These are phyloP conservation scores for Triticum turgidum DNA, from an alignment of 176 grass and related monocot species.

Conservation along the genomic window DNA sequence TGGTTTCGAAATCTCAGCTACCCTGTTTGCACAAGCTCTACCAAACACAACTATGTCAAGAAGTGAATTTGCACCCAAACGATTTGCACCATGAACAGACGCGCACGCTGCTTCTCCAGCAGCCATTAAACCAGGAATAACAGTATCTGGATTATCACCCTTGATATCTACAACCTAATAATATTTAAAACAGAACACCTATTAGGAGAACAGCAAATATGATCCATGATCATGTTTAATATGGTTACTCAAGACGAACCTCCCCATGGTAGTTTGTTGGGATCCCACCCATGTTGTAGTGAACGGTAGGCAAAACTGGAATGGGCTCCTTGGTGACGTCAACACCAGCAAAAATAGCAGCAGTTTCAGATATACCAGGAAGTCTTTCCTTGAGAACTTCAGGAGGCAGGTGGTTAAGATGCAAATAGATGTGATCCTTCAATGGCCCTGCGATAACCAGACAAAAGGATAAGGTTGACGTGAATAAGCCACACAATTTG, in stretches of 20 bases:
- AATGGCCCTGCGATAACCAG: conserved; percentile 58
- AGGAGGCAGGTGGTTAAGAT: conserved; percentile 73
- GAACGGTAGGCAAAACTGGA: conserved; percentile 94
- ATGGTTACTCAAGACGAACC: conserved; percentile 29
- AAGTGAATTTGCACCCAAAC: conserved; percentile 78
- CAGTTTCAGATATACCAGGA: conserved; percentile 97
- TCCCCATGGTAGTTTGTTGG: conserved; percentile 95
- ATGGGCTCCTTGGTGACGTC: conserved; percentile 98
- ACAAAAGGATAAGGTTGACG: conserved; percentile 17
- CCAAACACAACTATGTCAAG: conserved; percentile 87
- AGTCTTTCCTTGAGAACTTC: conserved; percentile 95
- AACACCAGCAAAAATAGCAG: conserved; percentile 95
- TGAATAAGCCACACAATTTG: background rate
- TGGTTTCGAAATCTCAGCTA: conserved; percentile 71
- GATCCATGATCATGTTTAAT: conserved; percentile 16
- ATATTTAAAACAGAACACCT: conserved; percentile 18
- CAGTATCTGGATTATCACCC: conserved; percentile 54
- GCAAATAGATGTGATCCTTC: conserved; percentile 94
- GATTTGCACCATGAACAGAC: conserved; percentile 82
- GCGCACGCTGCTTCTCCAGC: conserved; percentile 81
- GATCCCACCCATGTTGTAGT: conserved; percentile 99
- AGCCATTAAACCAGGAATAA: conserved; percentile 70
- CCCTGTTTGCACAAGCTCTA: conserved; percentile 77
- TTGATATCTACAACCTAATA: conserved; percentile 68
- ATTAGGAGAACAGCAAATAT: conserved; percentile 18